Evolutionary conservation across 768 basidiomycete species (phyloP).

Genomic region (Mycena sanguinolenta): DNA sequence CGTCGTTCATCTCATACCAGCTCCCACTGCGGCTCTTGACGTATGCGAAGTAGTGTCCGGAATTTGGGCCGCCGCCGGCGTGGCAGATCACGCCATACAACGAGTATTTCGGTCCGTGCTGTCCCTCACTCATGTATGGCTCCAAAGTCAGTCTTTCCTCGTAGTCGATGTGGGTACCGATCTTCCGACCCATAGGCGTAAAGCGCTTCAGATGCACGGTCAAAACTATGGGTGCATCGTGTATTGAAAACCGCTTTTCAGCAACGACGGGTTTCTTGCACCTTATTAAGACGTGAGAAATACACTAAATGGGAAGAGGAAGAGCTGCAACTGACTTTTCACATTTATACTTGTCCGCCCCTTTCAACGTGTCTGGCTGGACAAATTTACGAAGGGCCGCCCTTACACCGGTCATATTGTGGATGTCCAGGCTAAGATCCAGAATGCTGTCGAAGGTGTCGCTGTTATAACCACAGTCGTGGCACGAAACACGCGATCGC

Average conservation of each 20-base stretch:
- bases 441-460: constrained; percentile 97
- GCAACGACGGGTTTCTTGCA: constrained; percentile 94
- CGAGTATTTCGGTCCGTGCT: constrained; percentile 83
- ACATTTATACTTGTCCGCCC: constrained; percentile 97
- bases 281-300: constrained; percentile 54
- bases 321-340: constrained; percentile 80
- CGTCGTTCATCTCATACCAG: constrained; percentile 98
- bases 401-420: constrained; percentile 69
- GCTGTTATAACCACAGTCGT: constrained; percentile 85
- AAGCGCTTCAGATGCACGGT: constrained; percentile 97
- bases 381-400: constrained; percentile 87
- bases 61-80: constrained; percentile 92
- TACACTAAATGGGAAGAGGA: not conserved
- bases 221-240: constrained; percentile 88
- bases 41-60: constrained; percentile 94
- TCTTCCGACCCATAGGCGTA: constrained; percentile 90
- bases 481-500: constrained; percentile 91
- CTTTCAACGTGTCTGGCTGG: constrained; percentile 84
- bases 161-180: constrained; percentile 83
- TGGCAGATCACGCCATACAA: constrained; percentile 95
- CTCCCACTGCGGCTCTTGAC: constrained; percentile 76
- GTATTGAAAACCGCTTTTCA: constrained; percentile 89
- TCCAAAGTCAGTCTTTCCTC: constrained; percentile 79
- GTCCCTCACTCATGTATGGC: constrained; percentile 86
- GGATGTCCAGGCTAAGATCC: constrained; percentile 93